phyloP scores from a whole-genome alignment of 2,329 filamentous ascomycete species.

The Aspergillus felis region DNA sequence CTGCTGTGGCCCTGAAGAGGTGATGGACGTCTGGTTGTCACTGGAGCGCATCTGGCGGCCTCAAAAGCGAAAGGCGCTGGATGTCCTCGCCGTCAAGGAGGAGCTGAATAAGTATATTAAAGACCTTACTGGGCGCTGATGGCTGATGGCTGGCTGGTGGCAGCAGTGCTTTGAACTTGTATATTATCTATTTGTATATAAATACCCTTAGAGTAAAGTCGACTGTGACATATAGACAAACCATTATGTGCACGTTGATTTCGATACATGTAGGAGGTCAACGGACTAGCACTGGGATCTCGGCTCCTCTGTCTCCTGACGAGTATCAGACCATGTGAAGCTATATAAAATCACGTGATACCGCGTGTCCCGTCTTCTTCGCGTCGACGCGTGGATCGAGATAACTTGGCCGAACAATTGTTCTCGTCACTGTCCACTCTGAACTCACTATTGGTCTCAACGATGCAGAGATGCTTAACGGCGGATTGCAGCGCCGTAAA shows the following conservation, averaged over 20 bases:
- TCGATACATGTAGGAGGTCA: neutral
- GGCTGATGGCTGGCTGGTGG: neutral
- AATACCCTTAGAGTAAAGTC: constrained; percentile 10
- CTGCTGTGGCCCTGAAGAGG: constrained; percentile 33
- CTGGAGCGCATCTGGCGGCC: constrained; percentile 40
- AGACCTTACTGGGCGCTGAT: constrained; percentile 4
- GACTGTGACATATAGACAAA: neutral
- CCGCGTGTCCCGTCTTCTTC: constrained; percentile 15
- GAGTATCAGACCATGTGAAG: neutral
- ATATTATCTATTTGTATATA: constrained; percentile 25
- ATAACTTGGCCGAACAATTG: neutral
- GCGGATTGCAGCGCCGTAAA: constrained; percentile 23
- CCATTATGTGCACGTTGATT: neutral
- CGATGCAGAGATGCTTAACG: constrained; percentile 28
- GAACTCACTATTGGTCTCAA: neutral
- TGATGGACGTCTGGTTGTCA: constrained; percentile 37
- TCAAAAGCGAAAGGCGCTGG: constrained; percentile 31
- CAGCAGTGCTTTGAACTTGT: constrained; percentile 16
- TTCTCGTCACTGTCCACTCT: neutral
- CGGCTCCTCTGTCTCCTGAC: neutral
- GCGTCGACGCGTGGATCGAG: constrained; percentile 2
- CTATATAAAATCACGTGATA: constrained; percentile 21
- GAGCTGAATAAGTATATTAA: constrained; percentile 36
- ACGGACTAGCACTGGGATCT: neutral
- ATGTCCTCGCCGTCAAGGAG: constrained; percentile 35